Percentiles rank a stretch among this genome's conserved stretches.
Evolutionary conservation across 768 basidiomycete genomes (phyloP).

Genomic region (Boletus sensibilis): DNA sequence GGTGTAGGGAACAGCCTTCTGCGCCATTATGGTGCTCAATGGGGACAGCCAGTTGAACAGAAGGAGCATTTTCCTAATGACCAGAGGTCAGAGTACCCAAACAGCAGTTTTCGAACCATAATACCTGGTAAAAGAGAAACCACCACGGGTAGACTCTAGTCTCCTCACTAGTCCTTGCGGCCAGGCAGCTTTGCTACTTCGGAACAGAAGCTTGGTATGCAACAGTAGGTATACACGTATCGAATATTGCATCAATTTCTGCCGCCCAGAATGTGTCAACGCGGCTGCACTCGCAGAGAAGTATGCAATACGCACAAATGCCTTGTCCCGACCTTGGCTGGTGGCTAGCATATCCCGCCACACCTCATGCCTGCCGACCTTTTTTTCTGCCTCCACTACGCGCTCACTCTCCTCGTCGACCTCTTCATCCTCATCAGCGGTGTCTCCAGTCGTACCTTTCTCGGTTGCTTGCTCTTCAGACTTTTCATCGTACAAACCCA

Average conservation of each 20-base stretch:
- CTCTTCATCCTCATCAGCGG: conserved; percentile 38
- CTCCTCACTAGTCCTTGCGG: conserved; percentile 58
- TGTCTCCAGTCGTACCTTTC: conserved; percentile 13
- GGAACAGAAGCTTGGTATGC: conserved; percentile 56
- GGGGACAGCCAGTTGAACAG: conserved; percentile 86
- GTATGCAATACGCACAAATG: conserved; percentile 57
- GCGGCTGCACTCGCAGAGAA: not conserved
- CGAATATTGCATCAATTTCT: conserved; percentile 90
- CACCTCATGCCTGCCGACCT: conserved; percentile 61
- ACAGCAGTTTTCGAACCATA: conserved; percentile 5
- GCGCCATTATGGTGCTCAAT: conserved; percentile 65
- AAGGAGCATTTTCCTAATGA: conserved; percentile 68
- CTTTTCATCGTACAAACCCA: conserved; percentile 42
- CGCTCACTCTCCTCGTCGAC: conserved; percentile 50
- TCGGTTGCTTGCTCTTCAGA: conserved; percentile 36
- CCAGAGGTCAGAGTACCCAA: conserved; percentile 3
- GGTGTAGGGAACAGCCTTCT: conserved; percentile 65
- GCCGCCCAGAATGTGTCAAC: conserved; percentile 5
- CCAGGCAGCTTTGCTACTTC: conserved; percentile 44
- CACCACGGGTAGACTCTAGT: conserved; percentile 50
- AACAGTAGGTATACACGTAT: conserved; percentile 72
- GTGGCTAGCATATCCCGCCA: conserved; percentile 80
- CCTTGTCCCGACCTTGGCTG: conserved; percentile 80
- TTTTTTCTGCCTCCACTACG: conserved; percentile 43
- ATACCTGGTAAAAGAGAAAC: conserved; percentile 75